Percentiles rank a stretch among this genome's conserved stretches.
These are phyloP conservation scores for Naganishia albida DNA, from an alignment of 1,284 basidiomycete genomes.

Conservation along the genomic window DNA sequence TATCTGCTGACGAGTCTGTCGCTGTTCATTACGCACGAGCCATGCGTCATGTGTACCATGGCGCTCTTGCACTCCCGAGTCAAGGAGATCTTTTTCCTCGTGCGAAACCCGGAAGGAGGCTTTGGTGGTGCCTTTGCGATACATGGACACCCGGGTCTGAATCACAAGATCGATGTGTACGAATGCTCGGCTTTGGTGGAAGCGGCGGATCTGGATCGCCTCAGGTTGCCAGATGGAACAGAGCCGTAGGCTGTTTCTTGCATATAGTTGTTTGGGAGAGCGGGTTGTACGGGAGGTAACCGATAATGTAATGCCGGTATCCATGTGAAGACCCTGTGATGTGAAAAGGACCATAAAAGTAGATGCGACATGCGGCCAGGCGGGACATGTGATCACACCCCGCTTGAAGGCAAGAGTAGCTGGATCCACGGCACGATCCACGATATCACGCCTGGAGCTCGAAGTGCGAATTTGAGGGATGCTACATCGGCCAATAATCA, in stretches of 20 bases:
- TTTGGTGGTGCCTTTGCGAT: conserved; percentile 62
- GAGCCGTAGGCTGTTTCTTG: conserved; percentile 20
- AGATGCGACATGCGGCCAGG: too few species aligned
- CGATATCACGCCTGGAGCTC: too few species aligned
- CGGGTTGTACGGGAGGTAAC: too few species aligned
- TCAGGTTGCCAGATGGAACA: conserved; percentile 27
- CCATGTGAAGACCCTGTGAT: too few species aligned
- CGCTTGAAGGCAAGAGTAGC: too few species aligned
- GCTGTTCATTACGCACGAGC: conserved; percentile 87
- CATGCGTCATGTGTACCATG: conserved; percentile 95
- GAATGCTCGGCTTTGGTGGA: conserved; percentile 42
- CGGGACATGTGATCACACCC: too few species aligned
- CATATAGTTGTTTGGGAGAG: too few species aligned
- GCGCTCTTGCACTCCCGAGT: conserved; percentile 86
- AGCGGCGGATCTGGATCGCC: conserved; percentile 58
- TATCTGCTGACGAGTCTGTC: conserved; percentile 81
- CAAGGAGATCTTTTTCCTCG: conserved; percentile 74
- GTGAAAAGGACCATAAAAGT: too few species aligned
- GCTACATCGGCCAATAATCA: too few species aligned
- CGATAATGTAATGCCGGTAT: too few species aligned
- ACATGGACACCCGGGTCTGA: conserved; percentile 73
- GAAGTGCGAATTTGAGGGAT: too few species aligned
- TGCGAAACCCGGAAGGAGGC: conserved; percentile 52
- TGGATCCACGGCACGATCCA: too few species aligned
- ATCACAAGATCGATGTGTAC: conserved; percentile 75